Evolutionary conservation across 495 filamentous ascomycete species (phyloP).

Genomic region (Poronia punctata): DNA sequence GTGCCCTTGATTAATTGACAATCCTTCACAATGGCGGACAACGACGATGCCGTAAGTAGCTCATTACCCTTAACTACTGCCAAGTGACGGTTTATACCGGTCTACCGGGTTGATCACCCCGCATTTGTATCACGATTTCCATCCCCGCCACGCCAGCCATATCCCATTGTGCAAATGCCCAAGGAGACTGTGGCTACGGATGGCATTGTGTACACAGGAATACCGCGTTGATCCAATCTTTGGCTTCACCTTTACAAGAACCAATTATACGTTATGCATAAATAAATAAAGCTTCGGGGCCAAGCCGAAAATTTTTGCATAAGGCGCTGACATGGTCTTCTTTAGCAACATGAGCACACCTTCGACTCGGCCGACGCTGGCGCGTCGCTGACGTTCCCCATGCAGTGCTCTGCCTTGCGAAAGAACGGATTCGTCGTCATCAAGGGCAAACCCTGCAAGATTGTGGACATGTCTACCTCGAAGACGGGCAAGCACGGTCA

Average conservation of each 20-base stretch:
- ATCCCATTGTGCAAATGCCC: constrained; percentile 5
- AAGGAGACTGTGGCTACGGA: too few species aligned
- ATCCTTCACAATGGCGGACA: constrained; percentile 50
- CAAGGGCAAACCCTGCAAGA: constrained; percentile 98
- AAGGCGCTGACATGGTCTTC: constrained; percentile 17
- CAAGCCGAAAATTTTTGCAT: constrained; percentile 3
- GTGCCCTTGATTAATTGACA: constrained; percentile 9
- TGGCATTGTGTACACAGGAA: too few species aligned
- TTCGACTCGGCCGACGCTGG: constrained; percentile 92
- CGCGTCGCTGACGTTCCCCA: constrained; percentile 87
- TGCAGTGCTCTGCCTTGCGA: constrained; percentile 98
- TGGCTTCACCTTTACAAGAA: too few species aligned
- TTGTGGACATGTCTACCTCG: constrained; percentile 99
- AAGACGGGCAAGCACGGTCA: constrained; percentile 99
- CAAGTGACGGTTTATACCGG: constrained; percentile 3
- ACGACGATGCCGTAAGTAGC: constrained; percentile 52
- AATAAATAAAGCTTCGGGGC: constrained; percentile 4
- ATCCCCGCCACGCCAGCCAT: too few species aligned
- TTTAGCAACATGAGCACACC: constrained; percentile 72
- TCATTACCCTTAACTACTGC: background rate
- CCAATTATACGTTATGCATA: too few species aligned
- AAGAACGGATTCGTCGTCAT: constrained; percentile 99
- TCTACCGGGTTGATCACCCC: constrained; percentile 17
- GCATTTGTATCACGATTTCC: constrained; percentile 17
- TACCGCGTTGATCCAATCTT: too few species aligned